Evolutionary conservation across 345 rosid species (phyloP), one percentile per base, ranked within the genome.

Genomic region (Raphanus raphanistrum): DNA sequence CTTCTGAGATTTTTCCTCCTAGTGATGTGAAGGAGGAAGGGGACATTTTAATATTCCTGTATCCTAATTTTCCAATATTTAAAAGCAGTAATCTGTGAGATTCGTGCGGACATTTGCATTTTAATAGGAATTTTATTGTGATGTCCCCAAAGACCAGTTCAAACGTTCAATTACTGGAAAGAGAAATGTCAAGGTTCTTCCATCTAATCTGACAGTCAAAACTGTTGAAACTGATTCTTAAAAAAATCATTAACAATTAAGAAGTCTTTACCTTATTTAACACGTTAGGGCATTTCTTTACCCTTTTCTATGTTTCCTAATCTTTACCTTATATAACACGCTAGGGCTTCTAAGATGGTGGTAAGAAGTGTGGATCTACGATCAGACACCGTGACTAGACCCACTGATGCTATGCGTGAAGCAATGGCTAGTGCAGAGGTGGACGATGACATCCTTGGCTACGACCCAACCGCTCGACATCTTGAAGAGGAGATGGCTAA

Each of bases 341-440:
- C 31, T 32, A 15, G 66, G 66, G 21, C 10, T 63, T 9, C 10
- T 32, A 89, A 79, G 76, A 92, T 92, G 98, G 96, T 92, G 79
- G 85, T 81, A 25, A 85, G 74, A 82, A 85, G 72, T 0, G 97
- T 95, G 45, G 99, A 95, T 86, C 90, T 95, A 70, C 90, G 98
- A 12, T 92, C 99, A 2, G 97, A 95, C 78, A 95, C 98, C 0
- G 99, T 95, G 58, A 95, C 94, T 6, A 88, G 80, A 80, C 98
- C 99, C 0, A 91, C 97, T 0, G 88, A 89, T 68, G 79, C 88
- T 5, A 95, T 95, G 99, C 77, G 98, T 38, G 87, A 87, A 66
- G 97, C 96, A 1, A 95, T 95, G 98, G 87, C 83, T 13, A 80
- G 25, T 54, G 99, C 99, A 6, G 98, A 92, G 71, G 97, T 95